These are phyloP conservation scores for Leccinum variabile DNA, from an alignment of 1,284 basidiomycete genomes.

Conservation along the genomic window DNA sequence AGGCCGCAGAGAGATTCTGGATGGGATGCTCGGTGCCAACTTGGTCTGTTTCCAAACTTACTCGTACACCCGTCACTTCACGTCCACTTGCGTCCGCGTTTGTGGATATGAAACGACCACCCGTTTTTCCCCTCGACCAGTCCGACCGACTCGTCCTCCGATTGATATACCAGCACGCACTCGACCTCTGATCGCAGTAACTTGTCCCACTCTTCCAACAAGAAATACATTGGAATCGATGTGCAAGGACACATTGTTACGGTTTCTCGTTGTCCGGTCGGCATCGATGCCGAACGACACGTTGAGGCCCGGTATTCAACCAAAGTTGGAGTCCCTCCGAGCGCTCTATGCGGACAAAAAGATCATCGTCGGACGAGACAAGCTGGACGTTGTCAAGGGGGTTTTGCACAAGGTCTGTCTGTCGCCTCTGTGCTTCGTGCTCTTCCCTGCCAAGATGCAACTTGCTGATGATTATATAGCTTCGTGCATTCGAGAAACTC, in stretches of 20 bases:
- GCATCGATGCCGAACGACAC: constrained; percentile 94
- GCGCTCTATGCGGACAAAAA: constrained; percentile 95
- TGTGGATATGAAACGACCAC: constrained; percentile 91
- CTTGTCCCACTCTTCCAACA: constrained; percentile 14
- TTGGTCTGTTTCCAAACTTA: constrained; percentile 98
- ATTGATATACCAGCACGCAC: constrained; percentile 2
- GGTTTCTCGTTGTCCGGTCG: constrained; percentile 92
- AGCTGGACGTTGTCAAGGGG: constrained; percentile 97
- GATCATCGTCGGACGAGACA: constrained; percentile 98
- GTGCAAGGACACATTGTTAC: constrained; percentile 85
- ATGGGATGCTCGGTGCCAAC: constrained; percentile 98
- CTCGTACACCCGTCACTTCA: constrained; percentile 95
- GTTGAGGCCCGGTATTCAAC: constrained; percentile 80
- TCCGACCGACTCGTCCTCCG: constrained; percentile 18
- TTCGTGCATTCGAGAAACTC: constrained; percentile 95
- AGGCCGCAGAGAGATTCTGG: constrained; percentile 89
- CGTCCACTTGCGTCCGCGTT: constrained; percentile 92
- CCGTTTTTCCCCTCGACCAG: constrained; percentile 41
- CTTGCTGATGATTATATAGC: constrained; percentile 41
- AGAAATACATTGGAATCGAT: constrained; percentile 69
- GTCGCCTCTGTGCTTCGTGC: not conserved
- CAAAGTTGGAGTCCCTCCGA: constrained; percentile 85
- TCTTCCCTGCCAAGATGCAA: not conserved
- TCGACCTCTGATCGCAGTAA: constrained; percentile 38
- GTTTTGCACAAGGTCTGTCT: constrained; percentile 89